These are phyloP conservation scores for Flaveria sonorensis DNA, from an alignment of 129 eudicot genomes.

Conservation along the genomic window DNA sequence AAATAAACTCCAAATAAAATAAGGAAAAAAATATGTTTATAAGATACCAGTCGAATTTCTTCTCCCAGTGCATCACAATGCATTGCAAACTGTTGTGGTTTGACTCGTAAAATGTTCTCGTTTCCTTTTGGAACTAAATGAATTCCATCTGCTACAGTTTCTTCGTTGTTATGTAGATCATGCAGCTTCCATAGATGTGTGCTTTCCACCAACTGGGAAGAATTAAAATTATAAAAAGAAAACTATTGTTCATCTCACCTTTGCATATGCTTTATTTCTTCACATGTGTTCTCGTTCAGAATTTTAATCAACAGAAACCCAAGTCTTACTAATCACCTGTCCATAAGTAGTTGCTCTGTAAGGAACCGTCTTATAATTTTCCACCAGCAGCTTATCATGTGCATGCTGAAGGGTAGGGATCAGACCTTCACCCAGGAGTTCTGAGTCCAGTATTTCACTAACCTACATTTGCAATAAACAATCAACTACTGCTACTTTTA, in stretches of 20 bases:
- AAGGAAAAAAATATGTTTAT: neutral
- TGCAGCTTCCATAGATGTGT: constrained; percentile 64
- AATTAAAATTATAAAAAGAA: neutral
- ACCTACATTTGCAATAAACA: constrained; percentile 48
- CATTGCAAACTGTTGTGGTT: constrained; percentile 68
- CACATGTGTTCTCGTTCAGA: neutral
- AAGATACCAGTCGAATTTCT: constrained; percentile 68
- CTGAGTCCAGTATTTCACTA: constrained; percentile 91
- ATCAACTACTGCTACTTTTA: neutral
- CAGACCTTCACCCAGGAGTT: constrained; percentile 90
- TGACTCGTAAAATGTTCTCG: constrained; percentile 51
- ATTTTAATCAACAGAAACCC: neutral
- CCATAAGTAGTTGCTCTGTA: constrained; percentile 75
- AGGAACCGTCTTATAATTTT: constrained; percentile 74
- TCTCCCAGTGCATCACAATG: constrained; percentile 80
- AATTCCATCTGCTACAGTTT: constrained; percentile 56
- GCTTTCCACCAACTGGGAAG: constrained; percentile 76
- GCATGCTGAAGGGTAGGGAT: constrained; percentile 94
- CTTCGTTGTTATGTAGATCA: constrained; percentile 61
- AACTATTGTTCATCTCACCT: neutral
- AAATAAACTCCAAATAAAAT: neutral
- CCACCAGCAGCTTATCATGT: constrained; percentile 75
- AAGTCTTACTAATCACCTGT: constrained; percentile 50
- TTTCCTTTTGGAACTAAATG: constrained; percentile 61
- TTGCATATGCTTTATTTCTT: constrained; percentile 8